Evolutionary conservation across 2,329 filamentous ascomycete genomes (phyloP), one percentile per base, ranked within the genome.

Genomic region (Clonostachys sp.): DNA sequence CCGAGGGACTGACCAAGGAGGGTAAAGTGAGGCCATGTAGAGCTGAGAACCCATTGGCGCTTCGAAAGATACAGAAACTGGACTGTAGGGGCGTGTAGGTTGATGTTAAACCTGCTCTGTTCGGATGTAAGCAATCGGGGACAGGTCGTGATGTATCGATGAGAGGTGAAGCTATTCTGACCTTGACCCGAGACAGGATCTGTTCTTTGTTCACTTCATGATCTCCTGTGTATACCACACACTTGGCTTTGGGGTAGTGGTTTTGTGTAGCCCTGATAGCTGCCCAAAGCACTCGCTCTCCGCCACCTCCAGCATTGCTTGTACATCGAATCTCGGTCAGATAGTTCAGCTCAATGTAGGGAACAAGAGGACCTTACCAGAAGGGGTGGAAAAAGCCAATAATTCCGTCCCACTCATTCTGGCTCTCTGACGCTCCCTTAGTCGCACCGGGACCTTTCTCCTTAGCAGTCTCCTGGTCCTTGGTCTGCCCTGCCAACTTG

Each of bases 371-470:
- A 34, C 61, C 78, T 53, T 73, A 92, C 89, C 94, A 97, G 66
- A 96, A 99, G 2, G 94, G 94, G 66, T 99, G 94, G 63, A 99
- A 96, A 77, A 99, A 97, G 42, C 90, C 94, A 52, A 97, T 82
- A 46, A 96, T 83, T 34, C 91, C 91, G 51, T 84, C 76, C 88
- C 89, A 96, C 42, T 86, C 14, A 36, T 78, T 72, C 67, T 18
- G 36, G 12, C 36, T 18, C 36, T 39, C 17, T 18, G 14, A 18
- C 3, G 36, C 14, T n/a, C 36, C 36, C 14, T 39, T 18, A n/a
- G 10, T 39, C 7, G 17, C 17, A 12, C 12, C 10, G 8, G 17
- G 3, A n/a, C 36, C 36, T 3, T 18, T 39, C 36, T n/a, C 36
- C 36, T 39, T 18, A 12, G 17, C 14, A 18, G 12, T 12, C 12